Conservation (phyloP, 257 asterid genomes). For the Solanum chiquidenum region DNA sequence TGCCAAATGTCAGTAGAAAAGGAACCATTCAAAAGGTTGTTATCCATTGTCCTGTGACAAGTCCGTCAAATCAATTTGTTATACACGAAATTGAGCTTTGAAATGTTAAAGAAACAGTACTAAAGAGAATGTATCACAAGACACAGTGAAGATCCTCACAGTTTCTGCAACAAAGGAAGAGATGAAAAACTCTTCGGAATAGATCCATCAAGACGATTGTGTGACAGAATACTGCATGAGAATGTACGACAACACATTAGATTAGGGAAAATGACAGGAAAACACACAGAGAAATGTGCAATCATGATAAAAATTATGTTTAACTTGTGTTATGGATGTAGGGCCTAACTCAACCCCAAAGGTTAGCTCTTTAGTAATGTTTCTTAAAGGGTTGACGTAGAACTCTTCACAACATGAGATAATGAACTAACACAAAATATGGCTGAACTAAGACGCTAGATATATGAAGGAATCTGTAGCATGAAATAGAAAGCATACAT, state of each 20-base stretch:
- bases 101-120: not conserved
- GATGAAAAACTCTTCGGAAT: conserved; percentile 66
- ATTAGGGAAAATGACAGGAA: not conserved
- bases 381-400: not conserved
- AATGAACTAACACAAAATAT: not conserved
- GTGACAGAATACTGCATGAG: conserved; percentile 60
- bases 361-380: not conserved
- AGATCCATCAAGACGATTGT: conserved; percentile 65
- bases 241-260: not conserved
- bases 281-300: not conserved
- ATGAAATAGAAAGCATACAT: conserved; percentile 36
- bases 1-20: conserved; percentile 76
- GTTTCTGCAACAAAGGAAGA: conserved; percentile 66
- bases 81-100: not conserved
- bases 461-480: not conserved
- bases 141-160: conserved; percentile 42
- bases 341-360: not conserved
- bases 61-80: not conserved
- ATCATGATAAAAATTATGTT: not conserved
- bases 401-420: not conserved
- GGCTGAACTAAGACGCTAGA: not conserved
- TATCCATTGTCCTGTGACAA: conserved; percentile 60
- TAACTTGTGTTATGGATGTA: not conserved
- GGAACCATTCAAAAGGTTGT: conserved; percentile 71
- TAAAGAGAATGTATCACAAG: not conserved